A percentile compares a stretch with the other conserved stretches of the same genome.
These are phyloP conservation scores for Arabidopsis arenosa DNA, from an alignment of 345 rosid genomes.

Conservation along the genomic window DNA sequence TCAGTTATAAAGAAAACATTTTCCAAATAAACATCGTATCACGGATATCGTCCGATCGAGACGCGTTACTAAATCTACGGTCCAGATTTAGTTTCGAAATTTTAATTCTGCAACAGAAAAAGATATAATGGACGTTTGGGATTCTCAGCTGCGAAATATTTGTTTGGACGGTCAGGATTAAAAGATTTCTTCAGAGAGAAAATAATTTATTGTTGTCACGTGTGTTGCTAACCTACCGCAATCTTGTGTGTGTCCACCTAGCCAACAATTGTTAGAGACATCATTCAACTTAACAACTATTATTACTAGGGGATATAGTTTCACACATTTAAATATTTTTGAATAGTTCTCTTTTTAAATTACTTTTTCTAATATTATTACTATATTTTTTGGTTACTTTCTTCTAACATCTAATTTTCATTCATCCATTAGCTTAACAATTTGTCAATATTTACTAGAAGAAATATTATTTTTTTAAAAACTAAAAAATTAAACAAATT, in stretches of 20 bases:
- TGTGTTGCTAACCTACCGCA: conserved; percentile 40
- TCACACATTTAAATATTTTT: background rate
- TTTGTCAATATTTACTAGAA: no score
- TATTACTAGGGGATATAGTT: background rate
- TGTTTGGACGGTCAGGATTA: conserved; percentile 34
- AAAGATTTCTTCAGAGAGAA: background rate
- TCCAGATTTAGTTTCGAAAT: background rate
- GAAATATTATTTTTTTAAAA: no score
- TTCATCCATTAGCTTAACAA: background rate
- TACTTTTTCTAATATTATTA: background rate
- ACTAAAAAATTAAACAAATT: no score
- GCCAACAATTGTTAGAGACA: conserved; percentile 31
- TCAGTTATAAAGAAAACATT: conserved; percentile 40
- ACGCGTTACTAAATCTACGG: conserved; percentile 29
- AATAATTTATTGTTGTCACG: conserved; percentile 28
- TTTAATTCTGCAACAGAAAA: conserved; percentile 36
- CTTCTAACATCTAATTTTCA: background rate
- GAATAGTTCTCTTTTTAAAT: background rate
- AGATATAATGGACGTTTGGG: conserved; percentile 34
- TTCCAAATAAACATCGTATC: conserved; percentile 21
- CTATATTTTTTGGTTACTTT: background rate
- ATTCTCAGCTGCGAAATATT: conserved; percentile 21
- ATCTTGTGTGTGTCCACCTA: conserved; percentile 19
- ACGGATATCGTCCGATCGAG: conserved; percentile 26
- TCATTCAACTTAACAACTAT: conserved; percentile 33